Conservation (phyloP, 805 yeast species). For the Limtongia smithiae region DNA sequence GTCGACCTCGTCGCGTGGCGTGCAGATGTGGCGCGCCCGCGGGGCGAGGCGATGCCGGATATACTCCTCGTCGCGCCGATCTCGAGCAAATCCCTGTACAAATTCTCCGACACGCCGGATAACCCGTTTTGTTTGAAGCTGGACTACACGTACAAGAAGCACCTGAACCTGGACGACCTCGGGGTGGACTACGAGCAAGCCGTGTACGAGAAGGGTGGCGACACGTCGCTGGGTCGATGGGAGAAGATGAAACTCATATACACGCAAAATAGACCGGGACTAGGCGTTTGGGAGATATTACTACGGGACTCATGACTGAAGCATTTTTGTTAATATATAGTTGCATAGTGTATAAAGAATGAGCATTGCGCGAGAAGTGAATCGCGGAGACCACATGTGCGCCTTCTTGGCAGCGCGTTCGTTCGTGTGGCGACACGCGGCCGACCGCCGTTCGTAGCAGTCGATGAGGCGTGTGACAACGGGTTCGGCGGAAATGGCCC, state of each 20-base stretch:
- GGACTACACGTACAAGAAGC: slow-evolving; percentile 16
- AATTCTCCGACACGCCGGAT: slow-evolving; percentile 1
- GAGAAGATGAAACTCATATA: not conserved
- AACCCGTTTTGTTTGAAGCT: slow-evolving; percentile 7
- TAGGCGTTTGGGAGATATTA: slow-evolving; percentile 25
- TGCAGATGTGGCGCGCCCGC: not conserved
- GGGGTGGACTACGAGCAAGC: slow-evolving; percentile 17
- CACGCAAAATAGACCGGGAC: slow-evolving; percentile 25
- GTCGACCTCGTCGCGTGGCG: slow-evolving; percentile 16
- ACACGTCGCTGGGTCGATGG: slow-evolving; percentile 3
- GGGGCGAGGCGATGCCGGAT: not conserved
- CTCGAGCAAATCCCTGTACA: slow-evolving; percentile 20
- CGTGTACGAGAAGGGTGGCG: not conserved
- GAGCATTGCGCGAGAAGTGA: no score
- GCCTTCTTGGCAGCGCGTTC: no score
- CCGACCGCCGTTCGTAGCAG: no score
- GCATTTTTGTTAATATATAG: no score
- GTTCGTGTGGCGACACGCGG: no score
- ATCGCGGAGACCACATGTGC: no score
- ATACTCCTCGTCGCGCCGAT: slow-evolving; percentile 37
- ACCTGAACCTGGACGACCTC: slow-evolving; percentile 27
- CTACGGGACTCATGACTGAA: not conserved
- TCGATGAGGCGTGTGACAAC: no score
- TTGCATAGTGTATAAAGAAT: no score
- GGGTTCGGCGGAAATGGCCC: no score